Percentiles rank a stretch among this genome's conserved stretches.
Evolutionary conservation across 257 asterid species (phyloP).

Genomic region (Salvia splendens): DNA sequence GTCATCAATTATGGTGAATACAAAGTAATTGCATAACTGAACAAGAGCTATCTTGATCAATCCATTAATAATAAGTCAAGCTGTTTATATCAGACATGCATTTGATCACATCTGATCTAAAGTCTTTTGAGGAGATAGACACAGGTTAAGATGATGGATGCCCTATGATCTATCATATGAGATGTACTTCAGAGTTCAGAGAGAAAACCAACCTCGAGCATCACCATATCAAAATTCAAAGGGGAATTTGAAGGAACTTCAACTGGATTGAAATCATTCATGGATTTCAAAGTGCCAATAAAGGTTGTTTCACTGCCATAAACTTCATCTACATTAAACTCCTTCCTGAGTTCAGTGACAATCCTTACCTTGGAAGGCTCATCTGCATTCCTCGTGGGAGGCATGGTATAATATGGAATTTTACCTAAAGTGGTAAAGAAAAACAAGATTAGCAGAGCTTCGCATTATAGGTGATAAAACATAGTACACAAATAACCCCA

Average conservation of each 20-base stretch:
- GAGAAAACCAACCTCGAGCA: conserved; percentile 68
- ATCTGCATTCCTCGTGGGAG: conserved; percentile 66
- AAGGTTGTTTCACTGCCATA: conserved; percentile 77
- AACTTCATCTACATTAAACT: conserved; percentile 75
- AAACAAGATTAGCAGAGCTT: background rate
- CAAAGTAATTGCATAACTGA: background rate
- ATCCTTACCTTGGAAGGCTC: conserved; percentile 73
- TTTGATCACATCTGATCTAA: too few relatives aligned
- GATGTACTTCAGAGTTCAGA: conserved; percentile 2
- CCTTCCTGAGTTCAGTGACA: conserved; percentile 77
- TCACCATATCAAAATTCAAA: conserved; percentile 56
- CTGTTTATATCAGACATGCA: too few relatives aligned
- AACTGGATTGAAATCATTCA: conserved; percentile 67
- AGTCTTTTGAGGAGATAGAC: background rate
- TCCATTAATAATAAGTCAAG: too few relatives aligned
- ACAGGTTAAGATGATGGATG: too few relatives aligned
- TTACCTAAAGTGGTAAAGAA: conserved; percentile 55
- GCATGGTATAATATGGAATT: conserved; percentile 91
- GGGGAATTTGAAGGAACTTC: conserved; percentile 78
- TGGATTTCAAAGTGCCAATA: conserved; percentile 92
- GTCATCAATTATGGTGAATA: background rate
- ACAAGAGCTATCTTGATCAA: too few relatives aligned
- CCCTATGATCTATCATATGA: background rate
- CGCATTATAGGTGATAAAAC: background rate
- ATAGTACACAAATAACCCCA: background rate